Evolutionary conservation across 345 rosid genomes (phyloP), one percentile per base, ranked within the genome.

Genomic region (Acer yangbiense): DNA sequence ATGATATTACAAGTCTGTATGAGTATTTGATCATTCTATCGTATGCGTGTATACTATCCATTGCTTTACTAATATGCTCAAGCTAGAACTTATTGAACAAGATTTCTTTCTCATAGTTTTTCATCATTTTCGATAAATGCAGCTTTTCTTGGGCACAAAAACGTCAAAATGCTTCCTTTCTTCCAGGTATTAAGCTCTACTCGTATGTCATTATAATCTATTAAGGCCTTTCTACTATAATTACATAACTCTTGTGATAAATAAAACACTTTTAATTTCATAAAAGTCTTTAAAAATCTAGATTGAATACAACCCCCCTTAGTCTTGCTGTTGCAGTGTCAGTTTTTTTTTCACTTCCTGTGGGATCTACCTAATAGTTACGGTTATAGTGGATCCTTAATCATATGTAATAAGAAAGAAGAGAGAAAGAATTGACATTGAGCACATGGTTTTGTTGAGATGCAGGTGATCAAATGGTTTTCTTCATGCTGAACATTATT

Each of bases 111-210:
- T n/a, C 43, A 3, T 41, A n/a, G 7, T 21, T 61, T 55, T 46
- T 35, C n/a, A 62, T 46, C 25, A 52, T 16, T 70, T 72, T 71
- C 12, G 41, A 20, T 58, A 10, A 72, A 67, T 57, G 72, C 89
- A 88, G 91, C 54, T 85, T 88, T 75, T 83, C 91, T 54, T 88
- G 91, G 91, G 85, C 87, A 35, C 87, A 83, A 69, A 80, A 60
- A 72, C 89, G 87, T 62, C 88, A 68, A 66, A 27, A 74, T 62
- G 84, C 86, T 29, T 62, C 66, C 29, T 85, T 88, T 73, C 73
- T 86, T 48, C 88, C 89, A 43, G 91, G 91, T 88, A 82, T 14
- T 58, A 2, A 41, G 3, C 68, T 76, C 23, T 25, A 1, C 62
- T 43, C 10, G 29, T 17, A 16, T 13, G 8, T 4, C 29, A 35